Evolutionary conservation across 257 asterid genomes (phyloP).

Genomic region (Solanum clarkiae): DNA sequence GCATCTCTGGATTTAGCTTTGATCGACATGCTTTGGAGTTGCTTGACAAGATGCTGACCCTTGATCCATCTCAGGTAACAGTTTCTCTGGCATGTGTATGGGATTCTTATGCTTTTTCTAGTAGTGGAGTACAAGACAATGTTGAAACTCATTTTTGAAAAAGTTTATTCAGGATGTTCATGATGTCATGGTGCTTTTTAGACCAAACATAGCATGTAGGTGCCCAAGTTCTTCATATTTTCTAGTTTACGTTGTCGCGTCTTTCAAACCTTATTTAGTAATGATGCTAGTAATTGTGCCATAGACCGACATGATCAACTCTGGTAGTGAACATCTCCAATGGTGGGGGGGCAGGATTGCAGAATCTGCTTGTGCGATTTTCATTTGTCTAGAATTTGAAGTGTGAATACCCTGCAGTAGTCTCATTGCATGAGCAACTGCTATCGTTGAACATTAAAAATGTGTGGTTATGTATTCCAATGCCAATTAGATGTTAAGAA

Average conservation of each 20-base stretch:
- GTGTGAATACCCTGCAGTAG: background rate
- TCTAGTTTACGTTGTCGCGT: background rate
- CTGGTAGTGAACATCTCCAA: background rate
- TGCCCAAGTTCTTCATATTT: background rate
- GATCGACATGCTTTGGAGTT: constrained; percentile 92
- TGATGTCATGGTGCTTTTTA: background rate
- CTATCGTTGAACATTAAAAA: background rate
- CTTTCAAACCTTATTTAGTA: background rate
- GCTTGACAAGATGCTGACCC: constrained; percentile 76
- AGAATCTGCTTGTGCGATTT: background rate
- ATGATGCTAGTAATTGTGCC: background rate
- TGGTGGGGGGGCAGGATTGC: no score
- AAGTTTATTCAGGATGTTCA: background rate
- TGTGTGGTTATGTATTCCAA: background rate
- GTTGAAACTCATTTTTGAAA: background rate
- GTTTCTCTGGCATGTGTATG: background rate
- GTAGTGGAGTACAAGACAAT: background rate
- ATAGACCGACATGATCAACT: background rate
- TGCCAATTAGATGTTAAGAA: background rate
- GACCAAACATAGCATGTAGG: background rate
- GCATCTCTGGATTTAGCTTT: constrained; percentile 33
- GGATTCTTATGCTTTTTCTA: background rate
- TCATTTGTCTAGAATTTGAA: background rate
- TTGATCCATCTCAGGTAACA: constrained; percentile 84
- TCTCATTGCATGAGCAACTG: background rate